Base-by-base conservation (phyloP, 73 alveolate genomes). In the Breviolum minutum region DNA sequence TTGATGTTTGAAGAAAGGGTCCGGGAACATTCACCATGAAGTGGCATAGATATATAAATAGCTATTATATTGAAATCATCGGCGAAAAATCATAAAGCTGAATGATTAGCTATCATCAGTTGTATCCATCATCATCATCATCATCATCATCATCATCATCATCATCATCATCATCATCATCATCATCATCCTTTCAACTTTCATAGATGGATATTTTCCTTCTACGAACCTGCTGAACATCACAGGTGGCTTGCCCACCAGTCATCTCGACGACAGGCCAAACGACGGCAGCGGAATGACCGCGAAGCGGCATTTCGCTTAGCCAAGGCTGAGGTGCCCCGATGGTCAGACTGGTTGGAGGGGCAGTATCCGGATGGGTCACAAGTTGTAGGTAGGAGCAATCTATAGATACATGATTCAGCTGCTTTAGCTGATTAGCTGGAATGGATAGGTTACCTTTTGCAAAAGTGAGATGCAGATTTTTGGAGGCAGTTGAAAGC, bases 301-400 rank as follows among this genome's bases (percentile, higher is more conserved):
- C 95, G 64, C 54, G 95, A 87, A 22, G 76, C 81, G 81, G 95
- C 95, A 40, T 87, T 87, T 64, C 95, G 63, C 29, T 29, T 64
- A 66, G 95, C 95, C 74, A 87, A 87, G 54, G 95, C 95, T 7
- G 95, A 87, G 95, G 95, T 70, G 87, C 87, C 7, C 87, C 16
- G 61, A 77, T n/a, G n/a, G n/a, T n/a, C n/a, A n/a, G n/a, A n/a
- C n/a, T n/a, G 66, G 62, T 62, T 24, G n/a, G 88, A 0, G 12
- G 90, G 54, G 14, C 40, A 11, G 24, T 13, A 10, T 29, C 27
- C 4, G 40, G 29, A 14, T 26, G 61, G 13, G 32, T n/a, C n/a
- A n/a, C 71, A 32, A 16, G 5, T 10, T 12, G n/a, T 26, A 14
- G 88, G 66, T 11, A 10, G 0, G n/a, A n/a, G n/a, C n/a, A n/a